Percentiles rank a stretch among this genome's conserved stretches.
phyloP scores from a whole-genome alignment of 1,139 yeast genomes.

The Ogataea hybrid region DNA sequence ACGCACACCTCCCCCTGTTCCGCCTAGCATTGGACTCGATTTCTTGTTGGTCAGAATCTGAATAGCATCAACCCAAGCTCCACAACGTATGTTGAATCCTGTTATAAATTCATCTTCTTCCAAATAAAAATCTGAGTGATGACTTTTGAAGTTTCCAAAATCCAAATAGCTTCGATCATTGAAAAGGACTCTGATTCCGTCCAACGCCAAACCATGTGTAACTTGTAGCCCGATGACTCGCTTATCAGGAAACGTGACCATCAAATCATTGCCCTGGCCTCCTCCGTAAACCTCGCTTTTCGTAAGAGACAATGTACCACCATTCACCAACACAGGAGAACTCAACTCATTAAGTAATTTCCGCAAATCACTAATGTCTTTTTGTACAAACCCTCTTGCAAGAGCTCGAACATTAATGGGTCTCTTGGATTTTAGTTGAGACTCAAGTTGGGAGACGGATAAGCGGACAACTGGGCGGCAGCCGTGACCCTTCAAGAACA shows the following conservation, averaged over 20 bases:
- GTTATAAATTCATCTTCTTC: constrained; percentile 55
- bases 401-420: constrained; percentile 50
- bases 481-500: constrained; percentile 54
- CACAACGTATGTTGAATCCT: constrained; percentile 66
- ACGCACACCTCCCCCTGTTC: constrained; percentile 67
- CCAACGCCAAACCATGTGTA: constrained; percentile 72
- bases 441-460: constrained; percentile 3
- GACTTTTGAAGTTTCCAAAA: constrained; percentile 63
- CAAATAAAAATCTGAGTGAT: constrained; percentile 56
- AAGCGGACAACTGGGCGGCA: constrained; percentile 52
- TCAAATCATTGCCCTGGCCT: constrained; percentile 23
- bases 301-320: constrained; percentile 15
- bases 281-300: constrained; percentile 25
- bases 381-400: constrained; percentile 42
- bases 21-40: constrained; percentile 55
- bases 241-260: constrained; percentile 26
- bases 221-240: constrained; percentile 51
- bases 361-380: constrained; percentile 42
- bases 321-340: constrained; percentile 14
- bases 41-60: constrained; percentile 59
- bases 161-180: constrained; percentile 21
- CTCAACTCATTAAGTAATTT: constrained; percentile 26
- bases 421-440: constrained; percentile 44
- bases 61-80: constrained; percentile 88
- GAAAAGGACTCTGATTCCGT: constrained; percentile 56